phyloP scores from a whole-genome alignment of 2,329 filamentous ascomycete genomes.

The Curvularia verruculosa region DNA sequence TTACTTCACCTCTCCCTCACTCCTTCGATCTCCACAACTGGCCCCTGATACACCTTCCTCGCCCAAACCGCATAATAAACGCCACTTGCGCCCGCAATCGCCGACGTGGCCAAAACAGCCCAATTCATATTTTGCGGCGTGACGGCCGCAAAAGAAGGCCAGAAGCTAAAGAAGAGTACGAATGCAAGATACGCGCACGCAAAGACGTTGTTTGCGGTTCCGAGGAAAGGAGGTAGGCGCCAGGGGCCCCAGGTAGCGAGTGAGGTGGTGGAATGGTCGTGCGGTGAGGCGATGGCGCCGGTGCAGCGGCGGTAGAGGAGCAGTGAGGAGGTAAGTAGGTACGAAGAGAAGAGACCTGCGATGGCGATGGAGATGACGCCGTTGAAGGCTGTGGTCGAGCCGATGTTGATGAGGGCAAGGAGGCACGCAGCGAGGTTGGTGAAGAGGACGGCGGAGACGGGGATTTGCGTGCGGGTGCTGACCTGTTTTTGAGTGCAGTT shows the following conservation, averaged over 20 bases:
- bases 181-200: constrained; percentile 31
- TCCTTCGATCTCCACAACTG: constrained; percentile 27
- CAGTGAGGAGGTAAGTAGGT: constrained; percentile 29
- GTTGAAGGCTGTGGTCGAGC: constrained; percentile 39
- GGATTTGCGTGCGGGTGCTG: constrained; percentile 33
- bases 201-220: constrained; percentile 32
- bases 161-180: constrained; percentile 41
- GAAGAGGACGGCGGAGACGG: constrained; percentile 41
- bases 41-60: constrained; percentile 33
- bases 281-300: constrained; percentile 22
- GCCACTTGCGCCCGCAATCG: constrained; percentile 23
- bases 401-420: constrained; percentile 58
- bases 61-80: constrained; percentile 36
- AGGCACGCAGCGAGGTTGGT: constrained; percentile 49
- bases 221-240: constrained; percentile 25
- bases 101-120: constrained; percentile 30
- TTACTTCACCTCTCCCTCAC: background rate
- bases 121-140: constrained; percentile 38
- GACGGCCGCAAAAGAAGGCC: constrained; percentile 26
- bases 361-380: constrained; percentile 38
- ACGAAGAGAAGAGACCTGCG: constrained; percentile 36
- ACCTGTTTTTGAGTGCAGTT: constrained; percentile 17
- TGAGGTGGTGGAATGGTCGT: constrained; percentile 4
- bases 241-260: constrained; percentile 33
- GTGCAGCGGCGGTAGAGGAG: constrained; percentile 38